Base-by-base conservation (phyloP, 2,329 filamentous ascomycete genomes). In the Pseudonectria foliicola region DNA sequence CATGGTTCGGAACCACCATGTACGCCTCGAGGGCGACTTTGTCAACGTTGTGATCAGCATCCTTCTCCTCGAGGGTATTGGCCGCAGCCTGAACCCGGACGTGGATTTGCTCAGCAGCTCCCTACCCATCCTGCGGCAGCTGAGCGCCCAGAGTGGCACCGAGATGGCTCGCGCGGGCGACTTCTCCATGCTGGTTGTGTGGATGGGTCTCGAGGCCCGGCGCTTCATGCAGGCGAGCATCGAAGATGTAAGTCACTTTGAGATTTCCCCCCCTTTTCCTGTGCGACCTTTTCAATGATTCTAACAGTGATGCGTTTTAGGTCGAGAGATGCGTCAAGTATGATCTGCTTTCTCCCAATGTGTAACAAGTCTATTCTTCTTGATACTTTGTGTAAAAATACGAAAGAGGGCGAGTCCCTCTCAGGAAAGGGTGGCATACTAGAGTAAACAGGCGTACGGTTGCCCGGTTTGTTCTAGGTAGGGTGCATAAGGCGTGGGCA, bases 1-100 rank as follows among this genome's bases (percentile, higher is more conserved):
- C 39, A 95, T 98, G 88, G 92, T 98, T 21, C 78, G 92, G 36
- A 68, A 71, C 8, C 92, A 98, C 57, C 92, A 98, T 55, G 92
- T 98, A 4, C 75, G 92, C 7, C 74, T 98, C 33, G 92, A 98
- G 61, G 92, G 92, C 7, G 92, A 98, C 58, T 98, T 96, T 56
- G 88, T 98, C 56, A 98, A 98, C 55, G 92, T 98, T 4, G 90
- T 98, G 21, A 82, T 98, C 39, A 94, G 87, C 40, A 95, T 96
- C 34, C 66, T 98, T 24, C 71, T 98, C 3, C 71, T 98, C 2
- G 92, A 98, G 58, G 92, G 92, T 6, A 98, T 96, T 52, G 92
- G 92, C 0, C 75, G 92, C 42, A 86, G 73, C 39, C 64, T 98
- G 12, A 82, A 96, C 57, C 90, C 92, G 0, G 71, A 90, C 34